phyloP scores from a whole-genome alignment of 257 asterid genomes.

The Gentiana dahurica region DNA sequence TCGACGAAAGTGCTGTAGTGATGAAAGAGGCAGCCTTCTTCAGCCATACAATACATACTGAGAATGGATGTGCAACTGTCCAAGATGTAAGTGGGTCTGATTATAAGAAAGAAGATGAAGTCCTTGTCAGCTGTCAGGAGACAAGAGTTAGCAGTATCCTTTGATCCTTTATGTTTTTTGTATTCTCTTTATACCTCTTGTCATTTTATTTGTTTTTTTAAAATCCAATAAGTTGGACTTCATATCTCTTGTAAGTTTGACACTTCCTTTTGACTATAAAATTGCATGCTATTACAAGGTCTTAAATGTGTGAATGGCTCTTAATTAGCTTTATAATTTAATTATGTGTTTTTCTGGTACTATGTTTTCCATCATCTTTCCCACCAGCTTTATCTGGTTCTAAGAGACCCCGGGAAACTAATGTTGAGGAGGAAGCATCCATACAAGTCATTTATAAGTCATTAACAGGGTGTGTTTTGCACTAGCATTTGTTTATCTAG shows the following conservation, averaged over 20 bases:
- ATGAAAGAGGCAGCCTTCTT: constrained; percentile 14
- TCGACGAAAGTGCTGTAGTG: constrained; percentile 31
- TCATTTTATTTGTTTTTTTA: neutral
- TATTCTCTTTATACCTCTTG: constrained; percentile 2
- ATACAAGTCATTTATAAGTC: constrained; percentile 65
- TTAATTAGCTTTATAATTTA: constrained; percentile 5
- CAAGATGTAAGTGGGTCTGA: constrained; percentile 27
- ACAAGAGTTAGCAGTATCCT: constrained; percentile 48
- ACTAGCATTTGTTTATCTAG: neutral
- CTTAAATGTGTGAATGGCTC: neutral
- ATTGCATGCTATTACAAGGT: neutral
- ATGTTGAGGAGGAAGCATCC: constrained; percentile 63
- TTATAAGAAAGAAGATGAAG: constrained; percentile 25
- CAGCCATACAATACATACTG: constrained; percentile 19
- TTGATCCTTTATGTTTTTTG: neutral
- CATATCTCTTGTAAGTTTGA: too few relatives aligned
- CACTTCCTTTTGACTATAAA: neutral
- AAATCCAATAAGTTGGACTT: neutral
- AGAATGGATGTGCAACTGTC: constrained; percentile 30
- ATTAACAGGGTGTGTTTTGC: constrained; percentile 51
- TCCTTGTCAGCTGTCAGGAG: constrained; percentile 24
- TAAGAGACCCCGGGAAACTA: constrained; percentile 67
- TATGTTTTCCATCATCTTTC: constrained; percentile 31
- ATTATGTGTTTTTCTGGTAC: constrained; percentile 14
- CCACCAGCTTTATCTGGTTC: constrained; percentile 53